Base-by-base conservation (phyloP, 2,329 filamentous ascomycete genomes). In the Penicillium hordei region DNA sequence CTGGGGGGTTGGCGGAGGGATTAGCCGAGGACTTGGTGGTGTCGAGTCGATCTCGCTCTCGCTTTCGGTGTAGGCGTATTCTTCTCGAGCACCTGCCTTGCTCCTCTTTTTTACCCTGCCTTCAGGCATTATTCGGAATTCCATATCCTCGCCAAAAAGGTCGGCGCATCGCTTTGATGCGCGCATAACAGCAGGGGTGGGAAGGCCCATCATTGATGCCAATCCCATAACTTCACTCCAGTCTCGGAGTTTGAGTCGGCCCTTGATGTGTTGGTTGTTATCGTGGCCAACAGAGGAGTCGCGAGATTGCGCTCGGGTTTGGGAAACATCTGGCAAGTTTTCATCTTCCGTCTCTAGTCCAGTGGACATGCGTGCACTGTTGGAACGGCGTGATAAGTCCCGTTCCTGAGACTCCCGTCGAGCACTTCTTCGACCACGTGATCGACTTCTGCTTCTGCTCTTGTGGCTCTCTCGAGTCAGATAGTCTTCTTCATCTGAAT, bases 221-320 rank as follows among this genome's bases (percentile, higher is more conserved):
- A 91, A 81, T 0, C 90, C 90, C 29, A 97, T 76, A 1, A 97
- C 83, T 64, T 96, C 90, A 64, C 86, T 89, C 93, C 93, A 97
- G 75, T 95, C 89, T 23, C 89, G 83, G 13, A 86, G 76, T 29
- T 70, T 69, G 36, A 68, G 66, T 52, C 59, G 65, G 55, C 34
- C 55, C 21, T 33, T 61, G 55, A 46, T 49, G 60, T 27, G 33
- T 34, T 31, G 60, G 49, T 29, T 50, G 50, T 46, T 59, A 42
- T 39, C 44, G 17, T 21, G 34, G 15, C 53, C 44, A n/a, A 51
- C 34, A n/a, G 36, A 31, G 1, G 55, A 57, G 23, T 52, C 61
- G 17, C 58, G 23, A 4, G 68, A 68, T 9, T 60, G 57, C 3
- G 55, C 58, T 15, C 60, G 58, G 15, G 59, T 51, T 31, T 25